Base-by-base conservation (phyloP, 371 early-diverging fungal genomes). In the Circinella umbellata region DNA sequence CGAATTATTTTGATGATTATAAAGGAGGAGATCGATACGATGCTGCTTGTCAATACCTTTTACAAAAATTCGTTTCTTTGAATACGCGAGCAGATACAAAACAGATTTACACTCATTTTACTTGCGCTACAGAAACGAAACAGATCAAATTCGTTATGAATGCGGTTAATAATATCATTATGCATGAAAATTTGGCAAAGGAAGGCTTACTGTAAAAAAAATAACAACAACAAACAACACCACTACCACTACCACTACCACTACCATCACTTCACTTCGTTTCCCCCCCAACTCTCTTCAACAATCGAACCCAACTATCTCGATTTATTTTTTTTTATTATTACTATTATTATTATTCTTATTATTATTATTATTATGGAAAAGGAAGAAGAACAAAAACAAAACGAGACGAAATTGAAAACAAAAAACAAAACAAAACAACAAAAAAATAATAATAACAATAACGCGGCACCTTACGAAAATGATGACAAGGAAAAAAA, bases 121-220 rank as follows among this genome's bases (percentile, higher is more conserved):
- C 98, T 13, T 97, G 96, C 76, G 98, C 98, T 5, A 98, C 98
- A 14, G 98, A 98, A 80, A 98, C 98, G n/a, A 90, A 89, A 51
- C 96, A 98, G 83, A 95, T 98, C 73, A 94, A 93, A 80, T 94
- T 94, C 76, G 98, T 98, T 72, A 95, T 96, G 94, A 91, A 93
- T 7, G 94, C 96, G 11, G 95, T 97, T 63, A 96, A 95, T 74
- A 96, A 98, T 77, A 97, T 97, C 79, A 94, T 98, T 73, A 93
- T 96, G 70, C 94, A 95, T 75, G 84, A 86, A 68, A 95, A 93
- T 79, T 82, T 96, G 67, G 89, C 93, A 60, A 94, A 94, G 70
- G 88, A 88, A 73, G 97, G 98, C 59, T 75, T 96, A 69, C 83
- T 97, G 82, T 97, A 88, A 81, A 20, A 63, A 63, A 39, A 42